Base-by-base conservation (phyloP, 177 flowering plant species). In the Vitis hybrid region DNA sequence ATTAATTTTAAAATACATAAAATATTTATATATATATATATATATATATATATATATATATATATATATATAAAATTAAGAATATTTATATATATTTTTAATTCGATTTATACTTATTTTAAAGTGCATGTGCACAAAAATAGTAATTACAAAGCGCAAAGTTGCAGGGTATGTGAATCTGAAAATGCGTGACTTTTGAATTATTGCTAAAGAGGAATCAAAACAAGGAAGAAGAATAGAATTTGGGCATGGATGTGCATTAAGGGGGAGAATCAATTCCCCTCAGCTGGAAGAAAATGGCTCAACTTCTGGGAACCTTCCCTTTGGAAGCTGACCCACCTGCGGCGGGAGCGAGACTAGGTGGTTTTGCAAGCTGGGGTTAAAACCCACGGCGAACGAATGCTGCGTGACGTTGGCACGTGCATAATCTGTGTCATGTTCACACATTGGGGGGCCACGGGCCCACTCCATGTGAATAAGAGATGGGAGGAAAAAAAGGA, bases 241-340 rank as follows among this genome's bases (percentile, higher is more conserved):
- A 79, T 70, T 77, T 73, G 69, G 48, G 69, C 56, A 72, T 57
- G 60, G 75, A 74, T 65, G 79, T 77, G 78, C 80, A 78, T 72
- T 65, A 55, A 54, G 9, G 48, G 60, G 70, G 79, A 77, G 46
- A 40, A 77, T 69, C 65, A 50, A 76, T 76, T 76, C 75, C 55
- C 15, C 48, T 17, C 14, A 10, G 6, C 4, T 30, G 17, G 50
- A 2, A 2, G 12, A 11, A 60, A 27, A 60, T 1, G 30, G 30
- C 32, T 21, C 30, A 21, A 21, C 32, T 11, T 11, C n/a, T 11
- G n/a, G 50, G 52, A 40, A 10, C 40, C 14, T 27, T 27, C 30
- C 30, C 0, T 58, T 49, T 55, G 21, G 11, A 46, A 60, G 63
- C 64, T 66, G 54, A 62, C 59, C 78, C 49, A 51, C 27, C 13